Base-by-base conservation (phyloP, 805 yeast genomes). In the Tetrapisispora fleetii region DNA sequence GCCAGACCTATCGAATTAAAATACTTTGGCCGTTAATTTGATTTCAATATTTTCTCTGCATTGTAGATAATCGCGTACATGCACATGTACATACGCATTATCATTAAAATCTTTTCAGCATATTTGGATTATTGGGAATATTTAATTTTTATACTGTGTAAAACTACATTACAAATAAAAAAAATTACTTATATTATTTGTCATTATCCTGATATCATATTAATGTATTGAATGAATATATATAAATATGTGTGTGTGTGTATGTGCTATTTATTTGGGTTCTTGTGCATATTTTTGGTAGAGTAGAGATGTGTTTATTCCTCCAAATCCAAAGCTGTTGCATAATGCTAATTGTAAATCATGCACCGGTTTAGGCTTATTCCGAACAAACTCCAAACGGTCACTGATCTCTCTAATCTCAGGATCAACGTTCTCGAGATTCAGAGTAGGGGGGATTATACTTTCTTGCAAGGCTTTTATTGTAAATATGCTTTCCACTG, bases 281-380 rank as follows among this genome's bases (percentile, higher is more conserved):
- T n/a, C 28, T 11, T 16, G n/a, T 35, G 16, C 18, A 16, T 43
- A 43, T 24, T 43, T 22, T 32, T 43, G 69, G 53, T 82, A 77
- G 40, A 81, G 73, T 2, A 93, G 59, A 2, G 95, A 76, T 7
- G 95, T 83, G 64, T 93, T 93, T 5, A 95, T 87, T 9, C 99
- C 99, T 8, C 99, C 99, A 69, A 93, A 93, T 0, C 99, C 99
- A 68, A 95, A 91, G 57, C 96, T 87, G 60, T 93, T 93, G 43
- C 88, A 79, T 56, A 93, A 52, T 0, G 91, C 97, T 53, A 77
- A 73, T 3, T 74, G 58, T 4, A 85, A 61, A 2, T 63, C 57
- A 22, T 63, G 70, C 14, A 55, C 45, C 40, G 69, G 58, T n/a
- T 65, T 58, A 10, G 84, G 71, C 13, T 58, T 53, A 33, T 76